phyloP scores from a whole-genome alignment of 805 yeast genomes.

The Ogataea methanolica region DNA sequence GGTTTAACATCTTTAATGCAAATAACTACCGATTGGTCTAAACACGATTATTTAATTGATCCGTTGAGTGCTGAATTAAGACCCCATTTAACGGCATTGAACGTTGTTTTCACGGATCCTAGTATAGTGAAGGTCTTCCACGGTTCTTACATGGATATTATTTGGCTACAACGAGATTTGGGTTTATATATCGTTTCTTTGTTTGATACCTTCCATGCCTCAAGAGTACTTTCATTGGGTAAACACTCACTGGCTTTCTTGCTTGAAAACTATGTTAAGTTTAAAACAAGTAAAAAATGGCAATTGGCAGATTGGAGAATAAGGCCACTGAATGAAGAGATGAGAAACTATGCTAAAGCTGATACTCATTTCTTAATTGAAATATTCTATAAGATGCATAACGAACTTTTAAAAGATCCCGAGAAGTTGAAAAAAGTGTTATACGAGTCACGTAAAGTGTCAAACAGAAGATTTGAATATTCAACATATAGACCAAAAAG shows the following conservation, averaged over 20 bases:
- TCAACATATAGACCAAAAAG: conserved; percentile 53
- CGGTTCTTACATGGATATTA: conserved; percentile 95
- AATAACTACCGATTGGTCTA: conserved; percentile 56
- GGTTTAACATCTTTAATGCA: conserved; percentile 95
- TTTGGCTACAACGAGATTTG: conserved; percentile 94
- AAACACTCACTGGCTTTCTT: conserved; percentile 81
- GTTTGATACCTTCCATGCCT: conserved; percentile 92
- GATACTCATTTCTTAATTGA: conserved; percentile 89
- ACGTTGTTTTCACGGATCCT: conserved; percentile 79
- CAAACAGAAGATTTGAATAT: conserved; percentile 77
- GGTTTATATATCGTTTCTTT: conserved; percentile 86
- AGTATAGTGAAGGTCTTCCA: conserved; percentile 81
- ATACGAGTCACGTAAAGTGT: conserved; percentile 71
- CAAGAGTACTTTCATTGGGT: conserved; percentile 73
- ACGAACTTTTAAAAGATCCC: conserved; percentile 48
- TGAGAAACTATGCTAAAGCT: conserved; percentile 85
- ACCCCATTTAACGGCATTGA: conserved; percentile 62
- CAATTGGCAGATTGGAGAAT: conserved; percentile 97
- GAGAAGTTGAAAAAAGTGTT: conserved; percentile 54
- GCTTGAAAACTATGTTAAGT: conserved; percentile 73
- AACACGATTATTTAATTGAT: conserved; percentile 76
- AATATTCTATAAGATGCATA: conserved; percentile 71
- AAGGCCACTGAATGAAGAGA: conserved; percentile 72
- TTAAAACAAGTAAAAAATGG: conserved; percentile 87
- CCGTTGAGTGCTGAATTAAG: conserved; percentile 62